These are phyloP conservation scores for Vitis hybrid DNA, from an alignment of 177 flowering plant genomes.

Conservation along the genomic window DNA sequence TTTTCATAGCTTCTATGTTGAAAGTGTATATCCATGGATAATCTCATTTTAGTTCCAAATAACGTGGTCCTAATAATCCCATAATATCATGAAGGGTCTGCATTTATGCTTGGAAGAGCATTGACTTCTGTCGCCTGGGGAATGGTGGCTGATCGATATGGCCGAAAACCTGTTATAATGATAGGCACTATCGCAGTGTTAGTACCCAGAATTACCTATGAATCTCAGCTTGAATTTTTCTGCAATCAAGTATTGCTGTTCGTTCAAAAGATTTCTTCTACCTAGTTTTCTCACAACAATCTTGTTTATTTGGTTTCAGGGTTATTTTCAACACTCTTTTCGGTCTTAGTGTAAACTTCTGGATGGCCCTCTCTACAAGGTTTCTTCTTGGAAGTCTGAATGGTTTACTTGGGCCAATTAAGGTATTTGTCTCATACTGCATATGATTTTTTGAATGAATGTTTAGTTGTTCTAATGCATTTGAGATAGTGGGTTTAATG, in stretches of 20 bases:
- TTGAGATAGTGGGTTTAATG: too few relatives aligned
- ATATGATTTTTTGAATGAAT: too few relatives aligned
- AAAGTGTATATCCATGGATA: background rate
- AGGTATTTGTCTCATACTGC: conserved; percentile 25
- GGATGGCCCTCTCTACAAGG: too few relatives aligned
- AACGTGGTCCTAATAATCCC: background rate
- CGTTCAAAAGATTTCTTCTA: too few relatives aligned
- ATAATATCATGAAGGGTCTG: conserved; percentile 36
- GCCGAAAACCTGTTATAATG: conserved; percentile 63
- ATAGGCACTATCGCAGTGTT: conserved; percentile 53
- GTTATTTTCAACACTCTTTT: too few relatives aligned
- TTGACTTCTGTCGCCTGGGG: conserved; percentile 72
- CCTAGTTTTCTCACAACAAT: too few relatives aligned
- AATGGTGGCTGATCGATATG: conserved; percentile 61
- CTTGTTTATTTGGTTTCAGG: too few relatives aligned
- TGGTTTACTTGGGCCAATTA: too few relatives aligned
- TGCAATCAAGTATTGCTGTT: too few relatives aligned
- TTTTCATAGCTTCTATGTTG: background rate
- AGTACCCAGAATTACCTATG: conserved; percentile 13
- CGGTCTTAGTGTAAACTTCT: too few relatives aligned
- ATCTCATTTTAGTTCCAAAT: background rate
- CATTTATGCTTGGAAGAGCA: conserved; percentile 71
- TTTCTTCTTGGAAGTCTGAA: too few relatives aligned
- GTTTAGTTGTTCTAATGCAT: too few relatives aligned
- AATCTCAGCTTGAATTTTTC: background rate